Base-by-base conservation (phyloP, 805 yeast species). In the Wickerhamiella vanderwaltii region DNA sequence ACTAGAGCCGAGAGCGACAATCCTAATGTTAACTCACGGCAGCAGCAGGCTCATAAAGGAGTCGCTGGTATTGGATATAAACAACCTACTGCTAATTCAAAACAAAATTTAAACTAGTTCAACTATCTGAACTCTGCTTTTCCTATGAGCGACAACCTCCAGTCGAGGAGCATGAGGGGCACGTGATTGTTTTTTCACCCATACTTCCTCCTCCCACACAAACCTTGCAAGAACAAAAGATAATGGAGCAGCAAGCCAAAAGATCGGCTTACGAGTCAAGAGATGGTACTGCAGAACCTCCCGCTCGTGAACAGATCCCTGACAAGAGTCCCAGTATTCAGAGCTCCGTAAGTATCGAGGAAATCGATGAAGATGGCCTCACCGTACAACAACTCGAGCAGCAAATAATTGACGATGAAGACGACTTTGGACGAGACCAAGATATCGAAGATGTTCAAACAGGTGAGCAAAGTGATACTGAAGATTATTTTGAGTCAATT, bases 361-460 rank as follows among this genome's bases (percentile, higher is more conserved):
- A 39, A 13, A 12, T 31, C 3, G 20, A 17, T 9, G 37, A 19
- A 4, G 31, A 18, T 17, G 32, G 22, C 22, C 34, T 35, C 28
- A 19, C 25, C 5, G 15, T 17, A 4, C 29, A 29, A 6, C 30
- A 25, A 17, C 15, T 20, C 9, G 36, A 20, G 25, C 9, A 12
- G 9, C 24, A n/a, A 6, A 15, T 29, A 4, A n/a, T 16, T 9
- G 16, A 28, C 13, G 26, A 22, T 30, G 32, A 32, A 12, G 17
- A 13, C 2, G 73, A 77, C 51, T 80, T 80, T 55, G 77, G 76
- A 25, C 86, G 77, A 25, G 69, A 65, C 41, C 78, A 72, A 41
- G 60, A 67, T 18, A 78, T 71, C 47, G 56, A 56, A 41, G 54
- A 59, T 32, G 59, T 51, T 31, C 61, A 15, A 18, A 40, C 20